Conservation (phyloP, 805 yeast species). For the Metschnikowia baotianmanensis region DNA sequence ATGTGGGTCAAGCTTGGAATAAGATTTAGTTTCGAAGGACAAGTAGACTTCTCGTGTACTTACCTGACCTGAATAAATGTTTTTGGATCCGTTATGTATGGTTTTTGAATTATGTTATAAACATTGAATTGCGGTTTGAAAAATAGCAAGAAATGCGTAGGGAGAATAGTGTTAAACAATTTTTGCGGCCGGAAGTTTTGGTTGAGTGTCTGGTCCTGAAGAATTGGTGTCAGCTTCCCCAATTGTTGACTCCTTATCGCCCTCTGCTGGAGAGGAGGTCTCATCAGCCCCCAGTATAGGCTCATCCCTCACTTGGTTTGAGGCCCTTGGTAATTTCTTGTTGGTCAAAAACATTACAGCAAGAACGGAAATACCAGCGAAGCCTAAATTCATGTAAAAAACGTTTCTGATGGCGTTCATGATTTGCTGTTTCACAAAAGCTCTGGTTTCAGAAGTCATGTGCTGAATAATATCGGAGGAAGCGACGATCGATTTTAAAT, state of each 20-base stretch:
- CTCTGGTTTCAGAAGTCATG: conserved; percentile 21
- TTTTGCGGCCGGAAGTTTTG: too few relatives aligned
- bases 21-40: background rate
- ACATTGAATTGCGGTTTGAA: too few relatives aligned
- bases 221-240: conserved; percentile 1
- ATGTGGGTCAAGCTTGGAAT: background rate
- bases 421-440: conserved; percentile 25
- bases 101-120: too few relatives aligned
- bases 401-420: conserved; percentile 40
- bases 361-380: conserved; percentile 31
- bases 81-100: too few relatives aligned
- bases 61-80: background rate
- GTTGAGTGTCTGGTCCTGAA: background rate
- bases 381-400: conserved; percentile 40
- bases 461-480: conserved; percentile 15
- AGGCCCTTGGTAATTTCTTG: conserved; percentile 35
- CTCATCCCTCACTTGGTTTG: conserved; percentile 15
- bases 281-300: conserved; percentile 1
- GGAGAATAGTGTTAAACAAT: too few relatives aligned
- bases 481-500: conserved; percentile 15
- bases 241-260: conserved; percentile 1
- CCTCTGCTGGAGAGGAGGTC: background rate
- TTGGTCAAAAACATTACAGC: conserved; percentile 38
- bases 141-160: too few relatives aligned
- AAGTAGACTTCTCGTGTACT: background rate